Base-by-base conservation (phyloP, 176 grass and related monocot species). In the Zea luxurians region DNA sequence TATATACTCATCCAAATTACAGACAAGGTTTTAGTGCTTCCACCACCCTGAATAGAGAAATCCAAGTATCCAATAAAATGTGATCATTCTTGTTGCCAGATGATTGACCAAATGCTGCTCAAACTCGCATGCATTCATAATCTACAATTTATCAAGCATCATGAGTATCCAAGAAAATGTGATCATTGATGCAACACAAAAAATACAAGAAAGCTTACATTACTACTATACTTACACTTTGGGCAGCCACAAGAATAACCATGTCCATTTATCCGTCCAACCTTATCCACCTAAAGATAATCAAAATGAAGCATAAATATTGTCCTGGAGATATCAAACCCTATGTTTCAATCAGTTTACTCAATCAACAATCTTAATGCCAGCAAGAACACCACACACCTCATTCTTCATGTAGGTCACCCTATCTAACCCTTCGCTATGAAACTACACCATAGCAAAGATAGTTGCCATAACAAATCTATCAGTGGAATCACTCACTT, bases 181-280 rank as follows among this genome's bases (percentile, higher is more conserved):
- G n/a, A n/a, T 16, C 41, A 71, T 71, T n/a, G 5, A 16, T 57
- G 65, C 68, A 61, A 46, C 35, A 42, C 8, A 9, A 41, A 35
- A 48, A 54, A 71, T 66, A 82, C 65, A 40, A 85, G 37, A 85
- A 76, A 76, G 67, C 81, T 87, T 60, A 95, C 92, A 62, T 83
- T 86, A 16, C 20, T 77, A 53, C 20, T 80, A 73, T 79, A 89
- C 35, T 71, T 77, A 73, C 92, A 95, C 21, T 62, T 37, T 6
- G 46, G 70, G 73, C 92, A 95, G 35, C 92, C 92, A 76, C 92
- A 95, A 38, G 64, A 68, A 89, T 91, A 91, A 40, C 82, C 78
- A 15, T 66, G 73, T 68, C 78, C 83, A 38, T 49, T 36, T 89
- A 95, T 91, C 18, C 57, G 58, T 50, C 86, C 92, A 74, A 70